These are phyloP conservation scores for Termitomyces sp. DNA, from an alignment of 768 basidiomycete species.

Conservation along the genomic window DNA sequence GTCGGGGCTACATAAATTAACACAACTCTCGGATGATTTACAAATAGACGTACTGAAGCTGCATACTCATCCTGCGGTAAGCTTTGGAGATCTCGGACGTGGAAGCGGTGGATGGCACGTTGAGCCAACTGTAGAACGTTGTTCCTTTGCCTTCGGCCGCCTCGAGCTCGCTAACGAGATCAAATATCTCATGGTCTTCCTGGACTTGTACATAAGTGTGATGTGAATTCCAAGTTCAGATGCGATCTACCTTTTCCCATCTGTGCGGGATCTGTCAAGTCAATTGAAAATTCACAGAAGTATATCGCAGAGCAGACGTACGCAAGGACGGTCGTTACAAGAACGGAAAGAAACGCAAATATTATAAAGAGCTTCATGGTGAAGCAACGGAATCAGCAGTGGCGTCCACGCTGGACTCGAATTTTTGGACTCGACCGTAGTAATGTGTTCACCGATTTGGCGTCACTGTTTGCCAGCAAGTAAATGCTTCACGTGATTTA, in stretches of 20 bases:
- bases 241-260: slow-evolving; percentile 62
- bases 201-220: slow-evolving; percentile 22
- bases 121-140: slow-evolving; percentile 95
- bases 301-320: slow-evolving; percentile 32
- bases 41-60: slow-evolving; percentile 68
- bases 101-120: slow-evolving; percentile 70
- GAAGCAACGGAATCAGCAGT: slow-evolving; percentile 9
- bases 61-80: slow-evolving; percentile 87
- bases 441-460: too few species aligned
- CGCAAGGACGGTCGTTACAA: slow-evolving; percentile 56
- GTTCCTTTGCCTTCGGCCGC: slow-evolving; percentile 87
- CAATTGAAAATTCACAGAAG: not conserved
- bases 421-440: too few species aligned
- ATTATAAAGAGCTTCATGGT: slow-evolving; percentile 52
- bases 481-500: slow-evolving; percentile 3
- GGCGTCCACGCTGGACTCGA: not conserved
- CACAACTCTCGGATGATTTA: not conserved
- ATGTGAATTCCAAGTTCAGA: not conserved
- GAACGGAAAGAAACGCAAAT: slow-evolving; percentile 45
- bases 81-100: slow-evolving; percentile 81
- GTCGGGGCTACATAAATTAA: slow-evolving; percentile 66
- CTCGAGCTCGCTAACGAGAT: slow-evolving; percentile 81
- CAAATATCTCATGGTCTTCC: slow-evolving; percentile 97
- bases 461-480: slow-evolving; percentile 10
- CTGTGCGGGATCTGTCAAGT: slow-evolving; percentile 27